Conservation (phyloP, 2,329 filamentous ascomycete genomes). For the Scleromitrula shiraiana region DNA sequence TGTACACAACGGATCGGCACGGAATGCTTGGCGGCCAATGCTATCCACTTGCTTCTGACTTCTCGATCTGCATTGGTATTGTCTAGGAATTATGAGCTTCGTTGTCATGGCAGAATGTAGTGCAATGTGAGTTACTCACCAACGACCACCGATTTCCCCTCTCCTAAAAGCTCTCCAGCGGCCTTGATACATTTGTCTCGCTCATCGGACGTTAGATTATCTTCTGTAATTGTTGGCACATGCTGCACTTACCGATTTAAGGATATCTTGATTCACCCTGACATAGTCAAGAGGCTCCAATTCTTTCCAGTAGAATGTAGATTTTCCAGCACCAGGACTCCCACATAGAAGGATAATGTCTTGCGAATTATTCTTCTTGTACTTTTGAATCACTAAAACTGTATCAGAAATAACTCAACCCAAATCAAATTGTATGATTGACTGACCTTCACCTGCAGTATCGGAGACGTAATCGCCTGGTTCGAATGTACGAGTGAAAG, state of each 20-base stretch:
- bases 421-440: slow-evolving; percentile 5
- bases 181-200: slow-evolving; percentile 62
- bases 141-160: slow-evolving; percentile 64
- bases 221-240: slow-evolving; percentile 1
- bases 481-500: slow-evolving; percentile 66
- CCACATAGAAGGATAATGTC: slow-evolving; percentile 85
- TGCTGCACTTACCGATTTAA: slow-evolving; percentile 56
- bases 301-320: slow-evolving; percentile 76
- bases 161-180: slow-evolving; percentile 56
- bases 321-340: slow-evolving; percentile 84
- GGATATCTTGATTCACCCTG: slow-evolving; percentile 81
- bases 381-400: slow-evolving; percentile 18
- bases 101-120: slow-evolving; percentile 4
- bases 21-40: slow-evolving; percentile 59
- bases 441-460: slow-evolving; percentile 20
- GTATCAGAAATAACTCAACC: slow-evolving; percentile 6
- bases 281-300: slow-evolving; percentile 72
- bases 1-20: slow-evolving; percentile 79
- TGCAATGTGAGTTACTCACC: slow-evolving; percentile 45
- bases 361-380: slow-evolving; percentile 51
- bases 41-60: slow-evolving; percentile 70
- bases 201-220: slow-evolving; percentile 26
- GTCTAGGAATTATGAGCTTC: slow-evolving; percentile 44
- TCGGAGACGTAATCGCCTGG: slow-evolving; percentile 46
- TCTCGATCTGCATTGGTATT: slow-evolving; percentile 89